Conservation (phyloP, 2,329 filamentous ascomycete species). For the Mycocentrospora acerina region DNA sequence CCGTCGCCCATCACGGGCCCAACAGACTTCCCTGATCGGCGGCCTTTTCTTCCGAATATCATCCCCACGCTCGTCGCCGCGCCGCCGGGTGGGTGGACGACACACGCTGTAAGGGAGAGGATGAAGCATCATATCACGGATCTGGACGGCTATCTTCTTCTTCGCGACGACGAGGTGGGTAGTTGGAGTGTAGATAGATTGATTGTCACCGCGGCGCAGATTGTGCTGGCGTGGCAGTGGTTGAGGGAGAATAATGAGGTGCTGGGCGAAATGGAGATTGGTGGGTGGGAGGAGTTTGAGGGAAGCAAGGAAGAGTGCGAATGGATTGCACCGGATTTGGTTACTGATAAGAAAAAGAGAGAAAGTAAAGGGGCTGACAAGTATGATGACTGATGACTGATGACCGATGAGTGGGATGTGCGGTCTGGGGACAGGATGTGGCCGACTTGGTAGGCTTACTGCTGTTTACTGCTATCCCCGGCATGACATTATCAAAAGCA, state of each 20-base stretch:
- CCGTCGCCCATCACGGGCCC: not conserved
- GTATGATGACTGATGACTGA: too few species aligned
- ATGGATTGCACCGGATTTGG: constrained; percentile 19
- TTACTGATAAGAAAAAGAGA: too few species aligned
- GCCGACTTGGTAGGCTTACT: too few species aligned
- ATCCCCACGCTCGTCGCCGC: constrained; percentile 26
- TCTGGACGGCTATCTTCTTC: constrained; percentile 24
- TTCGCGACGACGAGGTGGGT: constrained; percentile 20
- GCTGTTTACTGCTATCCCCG: too few species aligned
- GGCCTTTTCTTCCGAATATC: constrained; percentile 19
- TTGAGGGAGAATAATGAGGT: constrained; percentile 25
- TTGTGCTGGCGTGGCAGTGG: constrained; percentile 32
- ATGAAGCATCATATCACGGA: constrained; percentile 35
- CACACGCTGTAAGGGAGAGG: constrained; percentile 19
- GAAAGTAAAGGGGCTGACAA: too few species aligned
- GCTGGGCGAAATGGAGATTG: constrained; percentile 26
- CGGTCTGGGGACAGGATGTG: too few species aligned
- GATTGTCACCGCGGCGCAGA: constrained; percentile 10
- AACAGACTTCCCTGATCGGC: constrained; percentile 1
- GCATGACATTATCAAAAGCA: too few species aligned
- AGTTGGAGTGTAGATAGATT: constrained; percentile 13
- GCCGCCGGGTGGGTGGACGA: constrained; percentile 14
- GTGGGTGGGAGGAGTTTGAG: constrained; percentile 26
- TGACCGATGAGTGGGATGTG: too few species aligned
- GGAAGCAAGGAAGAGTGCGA: constrained; percentile 24